These are phyloP conservation scores for Debaryomyces prosopidis DNA, from an alignment of 805 yeast species.

Conservation along the genomic window DNA sequence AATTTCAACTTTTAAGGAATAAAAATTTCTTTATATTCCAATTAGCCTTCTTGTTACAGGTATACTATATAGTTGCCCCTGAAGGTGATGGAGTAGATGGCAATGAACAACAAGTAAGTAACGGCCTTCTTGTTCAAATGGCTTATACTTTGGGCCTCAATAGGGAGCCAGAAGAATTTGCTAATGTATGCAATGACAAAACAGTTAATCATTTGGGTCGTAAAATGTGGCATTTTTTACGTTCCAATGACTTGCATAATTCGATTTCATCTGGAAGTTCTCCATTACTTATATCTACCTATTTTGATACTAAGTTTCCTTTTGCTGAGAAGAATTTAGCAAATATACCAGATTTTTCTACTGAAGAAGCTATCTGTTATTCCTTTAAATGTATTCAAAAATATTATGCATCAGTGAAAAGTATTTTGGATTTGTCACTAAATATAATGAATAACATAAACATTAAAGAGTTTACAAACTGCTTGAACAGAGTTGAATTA, in stretches of 20 bases:
- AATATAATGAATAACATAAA: too few species aligned
- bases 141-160: conserved; percentile 49
- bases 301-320: conserved; percentile 6
- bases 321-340: too few species aligned
- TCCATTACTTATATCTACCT: neutral
- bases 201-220: conserved; percentile 49
- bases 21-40: conserved; percentile 56
- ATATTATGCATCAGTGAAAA: too few species aligned
- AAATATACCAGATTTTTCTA: too few species aligned
- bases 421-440: too few species aligned
- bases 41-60: conserved; percentile 57
- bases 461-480: too few species aligned
- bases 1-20: conserved; percentile 45
- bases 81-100: conserved; percentile 51
- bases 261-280: conserved; percentile 6
- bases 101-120: conserved; percentile 22
- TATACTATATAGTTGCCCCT: conserved; percentile 55
- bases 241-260: conserved; percentile 11
- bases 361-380: too few species aligned
- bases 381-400: too few species aligned
- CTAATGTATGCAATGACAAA: conserved; percentile 21
- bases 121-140: conserved; percentile 34
- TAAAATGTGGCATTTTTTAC: conserved; percentile 56
- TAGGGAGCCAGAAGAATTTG: conserved; percentile 39
- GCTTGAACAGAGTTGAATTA: too few species aligned